These are phyloP conservation scores for Epichloe aotearoae DNA, from an alignment of 2,329 filamentous ascomycete genomes.

Conservation along the genomic window DNA sequence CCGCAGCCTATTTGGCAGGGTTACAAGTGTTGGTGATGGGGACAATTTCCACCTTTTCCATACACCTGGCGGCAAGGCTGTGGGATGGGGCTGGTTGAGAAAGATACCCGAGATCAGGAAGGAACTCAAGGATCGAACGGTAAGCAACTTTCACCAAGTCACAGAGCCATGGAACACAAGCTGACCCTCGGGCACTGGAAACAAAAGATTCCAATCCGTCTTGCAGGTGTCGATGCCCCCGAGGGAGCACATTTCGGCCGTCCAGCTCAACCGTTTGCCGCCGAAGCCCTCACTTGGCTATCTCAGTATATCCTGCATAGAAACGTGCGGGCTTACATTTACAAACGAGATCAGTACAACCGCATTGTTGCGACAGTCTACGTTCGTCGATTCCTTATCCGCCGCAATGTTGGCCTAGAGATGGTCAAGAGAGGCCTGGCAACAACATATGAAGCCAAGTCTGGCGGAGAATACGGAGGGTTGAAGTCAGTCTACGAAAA, in stretches of 20 bases:
- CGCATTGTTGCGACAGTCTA: slow-evolving; percentile 79
- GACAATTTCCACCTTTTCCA: slow-evolving; percentile 94
- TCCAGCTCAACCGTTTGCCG: slow-evolving; percentile 69
- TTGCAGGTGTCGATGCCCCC: slow-evolving; percentile 88
- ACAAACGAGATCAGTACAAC: slow-evolving; percentile 82
- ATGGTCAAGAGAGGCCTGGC: slow-evolving; percentile 80
- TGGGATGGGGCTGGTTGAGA: slow-evolving; percentile 89
- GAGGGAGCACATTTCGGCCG: slow-evolving; percentile 87
- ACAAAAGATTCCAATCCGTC: slow-evolving; percentile 64
- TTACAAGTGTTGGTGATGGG: slow-evolving; percentile 91
- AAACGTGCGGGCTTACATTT: slow-evolving; percentile 70
- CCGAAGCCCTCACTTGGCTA: slow-evolving; percentile 76
- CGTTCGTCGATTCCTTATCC: slow-evolving; percentile 54
- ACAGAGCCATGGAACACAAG: neutral
- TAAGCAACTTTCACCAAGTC: slow-evolving; percentile 23
- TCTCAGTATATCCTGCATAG: slow-evolving; percentile 54
- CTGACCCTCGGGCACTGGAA: neutral
- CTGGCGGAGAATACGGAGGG: slow-evolving; percentile 76
- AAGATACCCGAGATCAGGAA: slow-evolving; percentile 56
- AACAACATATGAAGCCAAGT: slow-evolving; percentile 88
- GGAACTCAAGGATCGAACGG: slow-evolving; percentile 63
- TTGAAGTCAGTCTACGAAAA: slow-evolving; percentile 49
- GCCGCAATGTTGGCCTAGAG: slow-evolving; percentile 72
- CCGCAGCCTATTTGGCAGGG: slow-evolving; percentile 67
- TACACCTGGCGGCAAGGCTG: slow-evolving; percentile 75